A percentile compares a stretch with the other conserved stretches of the same genome.
Conservation (phyloP, 2,329 filamentous ascomycete species). For the Lachnellula cervina region DNA sequence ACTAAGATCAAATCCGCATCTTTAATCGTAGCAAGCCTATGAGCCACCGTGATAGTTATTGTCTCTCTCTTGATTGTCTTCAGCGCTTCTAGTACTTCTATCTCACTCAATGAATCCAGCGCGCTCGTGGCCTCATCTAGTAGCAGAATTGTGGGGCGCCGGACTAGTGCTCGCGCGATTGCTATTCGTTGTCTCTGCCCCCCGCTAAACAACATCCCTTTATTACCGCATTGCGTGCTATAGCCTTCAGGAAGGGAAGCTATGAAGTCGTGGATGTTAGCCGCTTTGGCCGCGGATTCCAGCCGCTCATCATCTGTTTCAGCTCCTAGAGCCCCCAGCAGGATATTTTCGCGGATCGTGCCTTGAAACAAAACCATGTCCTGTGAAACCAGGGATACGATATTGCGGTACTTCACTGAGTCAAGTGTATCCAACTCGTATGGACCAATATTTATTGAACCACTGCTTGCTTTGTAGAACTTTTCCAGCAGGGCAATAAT, state of each 20-base stretch:
- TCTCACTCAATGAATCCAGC: constrained; percentile 69
- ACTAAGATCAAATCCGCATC: constrained; percentile 57
- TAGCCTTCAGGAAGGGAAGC: constrained; percentile 55
- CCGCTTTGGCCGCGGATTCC: constrained; percentile 41
- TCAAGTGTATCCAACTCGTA: neutral
- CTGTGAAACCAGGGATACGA: constrained; percentile 40
- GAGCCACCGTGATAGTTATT: constrained; percentile 70
- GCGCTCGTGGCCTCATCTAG: constrained; percentile 76
- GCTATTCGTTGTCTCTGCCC: constrained; percentile 89
- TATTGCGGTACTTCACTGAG: neutral
- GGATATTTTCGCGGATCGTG: constrained; percentile 62
- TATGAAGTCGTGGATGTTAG: constrained; percentile 49
- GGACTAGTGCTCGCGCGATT: constrained; percentile 82
- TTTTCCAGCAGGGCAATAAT: constrained; percentile 76
- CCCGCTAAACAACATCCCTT: constrained; percentile 76
- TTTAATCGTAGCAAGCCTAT: constrained; percentile 68
- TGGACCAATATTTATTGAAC: neutral
- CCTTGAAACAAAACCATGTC: constrained; percentile 48
- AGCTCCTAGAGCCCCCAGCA: constrained; percentile 58
- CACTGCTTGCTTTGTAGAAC: constrained; percentile 75
- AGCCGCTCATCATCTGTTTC: constrained; percentile 49
- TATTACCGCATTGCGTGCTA: constrained; percentile 76
- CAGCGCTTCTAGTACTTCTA: constrained; percentile 71
- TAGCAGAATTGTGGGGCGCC: constrained; percentile 77
- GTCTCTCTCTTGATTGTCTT: constrained; percentile 35